Percentiles rank a stretch among this genome's conserved stretches.
These are phyloP conservation scores for Schizonepeta tenuifolia DNA, from an alignment of 257 asterid genomes.

Conservation along the genomic window DNA sequence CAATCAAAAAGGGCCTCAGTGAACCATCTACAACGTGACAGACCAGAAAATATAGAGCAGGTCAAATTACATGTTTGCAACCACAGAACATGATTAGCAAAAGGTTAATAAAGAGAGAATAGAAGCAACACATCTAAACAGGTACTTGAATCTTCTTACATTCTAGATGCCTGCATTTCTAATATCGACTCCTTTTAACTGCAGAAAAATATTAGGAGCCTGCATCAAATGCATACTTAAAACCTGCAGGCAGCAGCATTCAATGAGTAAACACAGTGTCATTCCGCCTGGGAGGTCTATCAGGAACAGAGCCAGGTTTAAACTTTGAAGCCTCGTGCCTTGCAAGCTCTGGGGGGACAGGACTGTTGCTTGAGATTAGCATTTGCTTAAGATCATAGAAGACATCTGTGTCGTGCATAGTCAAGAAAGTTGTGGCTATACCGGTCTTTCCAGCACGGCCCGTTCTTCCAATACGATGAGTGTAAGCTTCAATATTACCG, in stretches of 20 bases:
- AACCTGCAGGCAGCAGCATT: constrained; percentile 18
- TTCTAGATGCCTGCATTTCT: constrained; percentile 21
- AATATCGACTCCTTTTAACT: background rate
- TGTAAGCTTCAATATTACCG: constrained; percentile 57
- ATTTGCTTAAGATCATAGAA: constrained; percentile 66
- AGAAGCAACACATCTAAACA: constrained; percentile 17
- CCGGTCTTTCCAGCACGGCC: constrained; percentile 81
- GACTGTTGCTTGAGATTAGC: constrained; percentile 63
- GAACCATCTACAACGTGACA: constrained; percentile 12
- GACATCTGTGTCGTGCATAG: constrained; percentile 61
- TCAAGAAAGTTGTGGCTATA: constrained; percentile 64
- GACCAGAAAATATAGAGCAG: constrained; percentile 9
- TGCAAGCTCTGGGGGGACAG: constrained; percentile 56
- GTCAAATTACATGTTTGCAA: constrained; percentile 15
- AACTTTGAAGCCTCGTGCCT: constrained; percentile 56
- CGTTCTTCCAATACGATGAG: constrained; percentile 69
- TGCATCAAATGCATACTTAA: background rate
- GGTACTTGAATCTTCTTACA: background rate
- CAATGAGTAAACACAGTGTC: constrained; percentile 52
- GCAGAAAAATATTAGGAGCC: constrained; percentile 2
- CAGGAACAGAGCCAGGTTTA: constrained; percentile 52
- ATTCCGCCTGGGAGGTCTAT: constrained; percentile 54
- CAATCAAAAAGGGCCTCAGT: constrained; percentile 4
- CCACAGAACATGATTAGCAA: constrained; percentile 9
- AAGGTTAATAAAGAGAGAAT: constrained; percentile 3